Percentiles rank a stretch among this genome's conserved stretches.
Evolutionary conservation across 2,329 filamentous ascomycete species (phyloP).

Genomic region (Fusarium dlaminii): DNA sequence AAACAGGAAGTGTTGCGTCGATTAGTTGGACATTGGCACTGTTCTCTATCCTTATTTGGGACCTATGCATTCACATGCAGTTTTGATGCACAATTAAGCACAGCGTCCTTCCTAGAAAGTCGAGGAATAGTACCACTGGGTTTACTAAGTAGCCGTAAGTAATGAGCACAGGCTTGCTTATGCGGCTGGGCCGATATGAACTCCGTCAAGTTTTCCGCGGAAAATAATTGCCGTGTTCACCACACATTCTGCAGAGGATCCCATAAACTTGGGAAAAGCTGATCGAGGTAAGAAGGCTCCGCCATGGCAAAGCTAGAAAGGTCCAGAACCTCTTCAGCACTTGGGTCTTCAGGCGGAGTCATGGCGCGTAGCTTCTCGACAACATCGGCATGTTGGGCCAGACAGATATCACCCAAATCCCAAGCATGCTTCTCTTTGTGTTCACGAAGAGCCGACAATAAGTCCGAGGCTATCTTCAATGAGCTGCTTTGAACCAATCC

Average conservation of each 20-base stretch:
- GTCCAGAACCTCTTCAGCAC: slow-evolving; percentile 23
- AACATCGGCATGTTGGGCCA: slow-evolving; percentile 58
- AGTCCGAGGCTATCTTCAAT: slow-evolving; percentile 54
- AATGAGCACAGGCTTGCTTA: not conserved
- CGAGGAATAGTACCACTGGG: not conserved
- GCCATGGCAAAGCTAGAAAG: slow-evolving; percentile 45
- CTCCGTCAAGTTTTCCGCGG: not conserved
- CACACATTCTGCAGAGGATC: slow-evolving; percentile 50
- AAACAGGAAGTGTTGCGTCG: not conserved
- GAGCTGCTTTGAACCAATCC: slow-evolving; percentile 51
- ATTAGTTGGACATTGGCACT: too few relatives aligned
- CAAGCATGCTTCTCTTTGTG: slow-evolving; percentile 54
- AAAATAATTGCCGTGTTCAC: slow-evolving; percentile 19
- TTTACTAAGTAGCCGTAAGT: not conserved
- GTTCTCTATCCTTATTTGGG: not conserved
- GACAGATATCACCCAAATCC: slow-evolving; percentile 62
- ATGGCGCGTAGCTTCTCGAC: slow-evolving; percentile 55
- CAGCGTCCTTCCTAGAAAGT: not conserved
- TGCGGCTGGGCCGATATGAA: not conserved
- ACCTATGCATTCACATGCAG: not conserved
- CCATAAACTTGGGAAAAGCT: slow-evolving; percentile 49
- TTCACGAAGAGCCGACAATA: slow-evolving; percentile 51
- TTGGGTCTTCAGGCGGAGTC: slow-evolving; percentile 36
- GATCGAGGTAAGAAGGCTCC: slow-evolving; percentile 48
- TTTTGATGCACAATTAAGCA: not conserved